Base-by-base conservation (phyloP, 2,329 filamentous ascomycete genomes). In the Alternaria arborescens region DNA sequence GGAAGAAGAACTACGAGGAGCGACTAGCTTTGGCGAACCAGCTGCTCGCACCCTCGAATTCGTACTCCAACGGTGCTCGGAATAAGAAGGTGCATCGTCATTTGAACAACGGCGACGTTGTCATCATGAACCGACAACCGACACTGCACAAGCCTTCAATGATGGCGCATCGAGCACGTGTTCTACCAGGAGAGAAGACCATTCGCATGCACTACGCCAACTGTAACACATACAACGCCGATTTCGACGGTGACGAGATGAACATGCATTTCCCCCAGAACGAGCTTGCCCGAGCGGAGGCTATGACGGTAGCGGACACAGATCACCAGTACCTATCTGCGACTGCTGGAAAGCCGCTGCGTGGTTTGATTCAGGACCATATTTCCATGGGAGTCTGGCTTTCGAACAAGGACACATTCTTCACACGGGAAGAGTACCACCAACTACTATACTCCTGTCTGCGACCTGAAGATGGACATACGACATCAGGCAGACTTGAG, bases 251-350 rank as follows among this genome's bases (percentile, higher is more conserved):
- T 78, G 95, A 99, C 77, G 95, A 99, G 80, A 99, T 99, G 95
- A 99, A 99, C 79, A 96, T 99, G 94, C 95, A 99, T 80, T 98
- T 99, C 74, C 95, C 95, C 1, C 95, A 99, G 72, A 98, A 97
- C 70, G 96, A 98, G 77, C 85, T 98, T 66, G 95, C 95, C 16
- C 87, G 95, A 69, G 92, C 94, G 2, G 95, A 99, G 81, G 95
- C 95, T 2, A 86, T 97, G 68, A 92, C 93, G 69, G 90, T 99
- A 71, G 95, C 95, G 38, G 94, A 98, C 77, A 97, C 95, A 3
- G 94, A 99, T 77, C 94, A 97, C 74, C 95, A 99, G 73, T 99
- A 99, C 76, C 86, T 99, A 36, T 97, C 94, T 34, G 92, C 91
- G 20, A 99, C 95, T 3, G 92, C 93, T 16, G 95, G 95, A 58